Evolutionary conservation across 1,139 yeast genomes (phyloP).

Genomic region (Martiniozyma asiatica): DNA sequence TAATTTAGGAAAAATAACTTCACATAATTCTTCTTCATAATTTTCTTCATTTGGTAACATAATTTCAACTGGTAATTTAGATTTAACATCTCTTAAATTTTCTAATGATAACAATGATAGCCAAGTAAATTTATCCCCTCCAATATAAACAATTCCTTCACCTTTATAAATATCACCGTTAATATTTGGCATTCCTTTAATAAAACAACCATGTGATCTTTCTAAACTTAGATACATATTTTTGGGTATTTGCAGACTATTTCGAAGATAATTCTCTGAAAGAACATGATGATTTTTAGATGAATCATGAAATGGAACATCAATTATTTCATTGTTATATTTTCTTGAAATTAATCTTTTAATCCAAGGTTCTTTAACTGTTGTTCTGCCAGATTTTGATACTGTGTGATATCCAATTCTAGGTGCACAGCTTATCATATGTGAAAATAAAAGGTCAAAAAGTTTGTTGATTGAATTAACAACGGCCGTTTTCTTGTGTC

Average conservation of each 20-base stretch:
- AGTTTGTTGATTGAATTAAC: no score
- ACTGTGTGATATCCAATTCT: no score
- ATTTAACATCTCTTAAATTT: slow-evolving; percentile 40
- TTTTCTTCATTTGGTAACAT: slow-evolving; percentile 34
- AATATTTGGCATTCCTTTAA: slow-evolving; percentile 34
- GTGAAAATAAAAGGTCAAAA: no score
- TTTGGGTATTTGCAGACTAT: slow-evolving; percentile 40
- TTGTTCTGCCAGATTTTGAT: no score
- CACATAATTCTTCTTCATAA: slow-evolving; percentile 38
- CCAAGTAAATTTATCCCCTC: slow-evolving; percentile 53
- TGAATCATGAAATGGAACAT: slow-evolving; percentile 19
- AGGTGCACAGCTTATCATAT: no score
- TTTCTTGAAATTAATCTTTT: slow-evolving; percentile 5
- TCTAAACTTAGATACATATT: slow-evolving; percentile 36
- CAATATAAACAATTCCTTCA: slow-evolving; percentile 51
- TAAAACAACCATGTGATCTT: slow-evolving; percentile 40
- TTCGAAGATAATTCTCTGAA: slow-evolving; percentile 37
- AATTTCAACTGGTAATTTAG: slow-evolving; percentile 50
- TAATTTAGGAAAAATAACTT: slow-evolving; percentile 32
- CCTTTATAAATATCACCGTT: slow-evolving; percentile 37
- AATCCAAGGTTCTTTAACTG: no score
- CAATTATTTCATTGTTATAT: slow-evolving; percentile 18
- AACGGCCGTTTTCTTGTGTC: no score
- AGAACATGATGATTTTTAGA: slow-evolving; percentile 20
- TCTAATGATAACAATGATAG: slow-evolving; percentile 41